Base-by-base conservation (phyloP, 116 monocot species). In the Zostera marina region DNA sequence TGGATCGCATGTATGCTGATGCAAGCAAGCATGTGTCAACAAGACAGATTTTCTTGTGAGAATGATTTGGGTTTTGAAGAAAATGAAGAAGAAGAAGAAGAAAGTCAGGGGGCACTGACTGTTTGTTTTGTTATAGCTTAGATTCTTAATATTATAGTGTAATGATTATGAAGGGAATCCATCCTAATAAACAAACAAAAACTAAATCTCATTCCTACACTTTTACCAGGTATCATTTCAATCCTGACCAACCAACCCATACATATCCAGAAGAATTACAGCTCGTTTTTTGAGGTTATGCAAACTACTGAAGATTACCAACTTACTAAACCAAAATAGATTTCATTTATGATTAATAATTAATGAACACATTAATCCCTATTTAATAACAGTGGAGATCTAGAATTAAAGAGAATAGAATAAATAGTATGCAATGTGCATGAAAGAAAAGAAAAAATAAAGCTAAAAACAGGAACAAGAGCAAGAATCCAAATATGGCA, bases 121-220 rank as follows among this genome's bases (percentile, higher is more conserved):
- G 62, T 60, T 43, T 43, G 44, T 44, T 44, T 22, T 40, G 23
- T 25, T 45, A 11, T 20, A 46, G 17, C 45, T 22, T 22, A 13
- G 22, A 9, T 22, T 61, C 39, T 74, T 68, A 56, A 68, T 74
- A 79, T 79, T 75, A 65, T 65, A 19, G 20, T 54, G 68, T 42
- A 67, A 79, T 79, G 56, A 74, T 75, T 67, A 54, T 22, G 63
- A 53, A 16, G 65, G 65, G 32, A 32, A 32, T 32, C 32, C 32
- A 60, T 64, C 4, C 26, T 26, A 26, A 26, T 26, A 26, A 26
- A 4, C 26, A 26, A 26, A 26, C 72, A 74, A 64, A 70, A 52
- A 54, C 55, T 74, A 63, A 60, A 61, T 60, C 46, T 66, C 64
- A 54, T 46, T 58, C 45, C 23, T 54, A 41, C 62, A 51, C 68